Percentiles rank a stretch among this genome's conserved stretches.
Conservation (phyloP, 805 yeast genomes). For the Myxozyma melibiosi region DNA sequence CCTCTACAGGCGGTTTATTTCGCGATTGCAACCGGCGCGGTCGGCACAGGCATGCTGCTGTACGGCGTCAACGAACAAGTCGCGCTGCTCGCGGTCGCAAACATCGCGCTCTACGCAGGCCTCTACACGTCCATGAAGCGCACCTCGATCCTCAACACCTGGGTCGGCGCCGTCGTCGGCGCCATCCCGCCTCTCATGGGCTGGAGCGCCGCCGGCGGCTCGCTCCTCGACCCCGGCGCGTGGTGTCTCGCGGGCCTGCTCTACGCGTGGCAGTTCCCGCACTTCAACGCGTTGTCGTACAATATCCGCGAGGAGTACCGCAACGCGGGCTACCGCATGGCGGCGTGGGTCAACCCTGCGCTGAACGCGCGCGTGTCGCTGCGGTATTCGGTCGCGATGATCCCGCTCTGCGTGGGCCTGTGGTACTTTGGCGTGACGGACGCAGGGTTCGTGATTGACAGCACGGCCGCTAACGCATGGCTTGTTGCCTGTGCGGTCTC, state of each 20-base stretch:
- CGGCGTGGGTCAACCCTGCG: constrained; percentile 89
- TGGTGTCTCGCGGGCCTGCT: constrained; percentile 90
- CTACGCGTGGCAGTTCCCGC: constrained; percentile 99
- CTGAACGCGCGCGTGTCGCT: constrained; percentile 92
- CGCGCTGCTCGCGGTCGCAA: constrained; percentile 74
- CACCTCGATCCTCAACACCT: constrained; percentile 81
- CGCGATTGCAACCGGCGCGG: constrained; percentile 71
- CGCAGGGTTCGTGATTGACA: constrained; percentile 75
- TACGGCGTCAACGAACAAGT: constrained; percentile 86
- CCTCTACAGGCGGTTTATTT: constrained; percentile 77
- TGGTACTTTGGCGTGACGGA: constrained; percentile 81
- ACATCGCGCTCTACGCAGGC: constrained; percentile 86
- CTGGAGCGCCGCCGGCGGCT: constrained; percentile 88
- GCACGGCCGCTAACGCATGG: constrained; percentile 84
- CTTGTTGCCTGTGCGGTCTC: constrained; percentile 72
- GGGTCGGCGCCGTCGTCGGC: constrained; percentile 99
- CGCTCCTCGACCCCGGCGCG: constrained; percentile 65
- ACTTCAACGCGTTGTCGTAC: constrained; percentile 89
- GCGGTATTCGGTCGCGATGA: constrained; percentile 87
- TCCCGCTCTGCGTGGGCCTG: constrained; percentile 86
- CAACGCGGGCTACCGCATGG: constrained; percentile 95
- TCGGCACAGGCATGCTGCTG: constrained; percentile 70
- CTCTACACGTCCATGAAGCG: constrained; percentile 88
- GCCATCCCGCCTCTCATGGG: constrained; percentile 99
- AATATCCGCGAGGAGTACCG: constrained; percentile 85